These are phyloP conservation scores for Cymodocea nodosa DNA, from an alignment of 116 monocot genomes.

Conservation along the genomic window DNA sequence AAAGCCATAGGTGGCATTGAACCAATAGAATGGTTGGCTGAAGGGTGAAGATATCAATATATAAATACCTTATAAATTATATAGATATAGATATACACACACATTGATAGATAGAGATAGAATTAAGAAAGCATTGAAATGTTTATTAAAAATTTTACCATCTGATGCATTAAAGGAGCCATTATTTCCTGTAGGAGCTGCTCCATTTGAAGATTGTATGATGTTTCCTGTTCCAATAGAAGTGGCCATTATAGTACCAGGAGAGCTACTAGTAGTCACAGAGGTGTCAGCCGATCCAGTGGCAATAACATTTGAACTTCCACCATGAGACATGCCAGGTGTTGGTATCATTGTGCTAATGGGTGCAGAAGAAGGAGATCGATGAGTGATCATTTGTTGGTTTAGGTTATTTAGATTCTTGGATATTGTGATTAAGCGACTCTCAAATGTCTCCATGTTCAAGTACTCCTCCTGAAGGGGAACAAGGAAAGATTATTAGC, in stretches of 20 bases:
- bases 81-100: too few relatives aligned
- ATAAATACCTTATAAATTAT: too few relatives aligned
- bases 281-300: conserved; percentile 26
- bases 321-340: conserved; percentile 62
- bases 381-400: conserved; percentile 17
- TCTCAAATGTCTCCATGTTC: conserved; percentile 51
- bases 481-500: background rate
- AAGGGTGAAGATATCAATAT: conserved; percentile 37
- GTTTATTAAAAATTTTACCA: conserved; percentile 17
- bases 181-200: conserved; percentile 24
- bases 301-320: conserved; percentile 16
- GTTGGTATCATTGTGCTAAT: conserved; percentile 84
- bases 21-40: conserved; percentile 29
- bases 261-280: conserved; percentile 13
- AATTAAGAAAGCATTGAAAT: conserved; percentile 6
- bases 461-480: conserved; percentile 50
- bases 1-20: conserved; percentile 34
- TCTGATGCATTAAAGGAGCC: conserved; percentile 25
- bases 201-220: conserved; percentile 25
- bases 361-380: conserved; percentile 25
- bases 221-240: conserved; percentile 18
- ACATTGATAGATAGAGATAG: background rate
- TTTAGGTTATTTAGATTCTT: conserved; percentile 16
- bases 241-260: conserved; percentile 20
- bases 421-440: conserved; percentile 27